phyloP scores from a whole-genome alignment of 2,329 filamentous ascomycete species.

The Colletotrichum liaoningense region DNA sequence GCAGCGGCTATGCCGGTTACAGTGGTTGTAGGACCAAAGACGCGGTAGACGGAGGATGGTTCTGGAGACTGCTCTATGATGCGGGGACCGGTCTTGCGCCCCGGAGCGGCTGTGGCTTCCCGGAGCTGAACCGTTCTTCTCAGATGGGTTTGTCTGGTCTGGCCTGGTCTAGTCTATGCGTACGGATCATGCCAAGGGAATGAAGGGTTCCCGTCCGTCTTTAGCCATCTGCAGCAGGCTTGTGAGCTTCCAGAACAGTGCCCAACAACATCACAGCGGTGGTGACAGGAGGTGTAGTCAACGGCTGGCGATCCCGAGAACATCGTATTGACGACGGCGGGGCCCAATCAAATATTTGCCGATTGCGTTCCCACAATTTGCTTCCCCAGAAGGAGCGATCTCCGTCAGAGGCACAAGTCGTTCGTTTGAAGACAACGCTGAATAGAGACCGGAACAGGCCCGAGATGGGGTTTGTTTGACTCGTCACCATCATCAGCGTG shows the following conservation, averaged over 20 bases:
- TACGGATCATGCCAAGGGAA: not conserved
- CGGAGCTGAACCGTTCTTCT: not conserved
- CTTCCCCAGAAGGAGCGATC: not conserved
- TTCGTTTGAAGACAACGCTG: not conserved
- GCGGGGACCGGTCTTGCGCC: constrained; percentile 1
- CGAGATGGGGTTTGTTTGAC: not conserved
- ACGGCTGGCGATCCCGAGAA: constrained; percentile 12
- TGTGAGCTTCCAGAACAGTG: constrained; percentile 18
- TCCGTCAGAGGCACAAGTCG: not conserved
- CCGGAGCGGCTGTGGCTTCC: not conserved
- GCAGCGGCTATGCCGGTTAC: constrained; percentile 23
- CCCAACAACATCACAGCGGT: constrained; percentile 11
- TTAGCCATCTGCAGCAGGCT: constrained; percentile 19
- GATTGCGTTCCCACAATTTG: constrained; percentile 14
- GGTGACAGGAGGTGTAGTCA: not conserved
- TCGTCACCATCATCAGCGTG: not conserved
- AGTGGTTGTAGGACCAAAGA: constrained; percentile 8
- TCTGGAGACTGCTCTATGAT: not conserved
- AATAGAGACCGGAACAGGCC: not conserved
- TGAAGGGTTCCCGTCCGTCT: constrained; percentile 16
- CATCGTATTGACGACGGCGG: constrained; percentile 9
- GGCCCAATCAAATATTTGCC: constrained; percentile 31
- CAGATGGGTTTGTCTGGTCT: not conserved
- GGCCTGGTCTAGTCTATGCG: not conserved
- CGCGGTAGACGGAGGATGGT: not conserved